Conservation (phyloP, 2,329 filamentous ascomycete genomes). For the Trichothecium sympodiale region DNA sequence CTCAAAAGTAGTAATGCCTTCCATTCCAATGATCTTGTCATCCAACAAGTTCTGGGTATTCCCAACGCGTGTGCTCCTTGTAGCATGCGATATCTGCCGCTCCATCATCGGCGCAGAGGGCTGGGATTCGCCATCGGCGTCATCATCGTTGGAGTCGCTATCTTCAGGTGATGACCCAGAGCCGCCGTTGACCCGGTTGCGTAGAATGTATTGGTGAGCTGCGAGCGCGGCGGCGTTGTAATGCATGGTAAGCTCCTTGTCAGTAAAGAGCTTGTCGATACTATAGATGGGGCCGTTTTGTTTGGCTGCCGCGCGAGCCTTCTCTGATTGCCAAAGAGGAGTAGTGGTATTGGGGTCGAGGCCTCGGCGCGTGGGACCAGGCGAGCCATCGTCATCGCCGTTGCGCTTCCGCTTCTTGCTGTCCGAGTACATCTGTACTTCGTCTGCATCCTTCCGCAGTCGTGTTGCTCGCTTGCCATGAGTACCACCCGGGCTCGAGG, state of each 20-base stretch:
- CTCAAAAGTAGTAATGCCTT: constrained; percentile 49
- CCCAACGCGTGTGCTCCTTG: constrained; percentile 48
- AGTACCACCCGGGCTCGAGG: constrained; percentile 50
- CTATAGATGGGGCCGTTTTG: constrained; percentile 51
- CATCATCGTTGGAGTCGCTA: constrained; percentile 41
- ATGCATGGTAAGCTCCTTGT: constrained; percentile 56
- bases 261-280: constrained; percentile 60
- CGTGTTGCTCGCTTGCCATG: constrained; percentile 54
- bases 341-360: constrained; percentile 48
- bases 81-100: constrained; percentile 52
- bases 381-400: constrained; percentile 52
- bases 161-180: constrained; percentile 34
- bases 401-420: constrained; percentile 54
- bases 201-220: constrained; percentile 49
- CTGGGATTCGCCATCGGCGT: constrained; percentile 34
- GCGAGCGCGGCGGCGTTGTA: constrained; percentile 53
- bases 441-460: constrained; percentile 49
- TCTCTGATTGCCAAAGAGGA: constrained; percentile 51
- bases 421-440: constrained; percentile 42
- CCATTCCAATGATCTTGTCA: constrained; percentile 47
- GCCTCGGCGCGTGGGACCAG: constrained; percentile 43
- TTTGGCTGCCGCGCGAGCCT: constrained; percentile 39
- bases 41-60: constrained; percentile 44
- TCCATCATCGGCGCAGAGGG: constrained; percentile 45
- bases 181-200: constrained; percentile 42